Evolutionary conservation across 768 basidiomycete genomes (phyloP).

Genomic region (Suillus hirtellus): DNA sequence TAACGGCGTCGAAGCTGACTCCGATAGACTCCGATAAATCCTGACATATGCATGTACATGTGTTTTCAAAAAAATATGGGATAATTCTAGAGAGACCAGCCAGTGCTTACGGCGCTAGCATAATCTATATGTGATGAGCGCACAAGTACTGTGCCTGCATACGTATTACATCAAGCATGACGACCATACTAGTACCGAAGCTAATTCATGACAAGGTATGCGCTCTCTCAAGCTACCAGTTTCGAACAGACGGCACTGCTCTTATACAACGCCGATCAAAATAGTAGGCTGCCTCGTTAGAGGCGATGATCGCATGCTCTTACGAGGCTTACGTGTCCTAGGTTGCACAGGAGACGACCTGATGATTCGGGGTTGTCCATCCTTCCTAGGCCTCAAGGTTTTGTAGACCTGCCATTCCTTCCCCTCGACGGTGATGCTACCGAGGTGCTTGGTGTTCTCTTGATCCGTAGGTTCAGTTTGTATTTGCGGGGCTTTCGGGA

Average conservation of each 20-base stretch:
- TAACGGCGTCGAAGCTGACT: too few relatives aligned
- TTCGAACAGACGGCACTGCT: background rate
- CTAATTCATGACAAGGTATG: background rate
- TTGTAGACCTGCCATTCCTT: slow-evolving; percentile 9
- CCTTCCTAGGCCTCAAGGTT: slow-evolving; percentile 2
- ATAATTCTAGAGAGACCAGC: background rate
- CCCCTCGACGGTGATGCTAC: slow-evolving; percentile 11
- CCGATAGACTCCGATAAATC: too few relatives aligned
- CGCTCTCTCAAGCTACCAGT: background rate
- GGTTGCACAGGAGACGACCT: background rate
- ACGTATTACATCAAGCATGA: background rate
- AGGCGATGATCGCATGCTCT: background rate
- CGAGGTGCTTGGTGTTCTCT: slow-evolving; percentile 7
- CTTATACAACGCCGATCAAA: background rate
- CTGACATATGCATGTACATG: background rate
- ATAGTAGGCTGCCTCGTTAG: background rate
- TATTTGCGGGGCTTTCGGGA: background rate
- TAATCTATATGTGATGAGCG: background rate
- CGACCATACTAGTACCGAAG: background rate
- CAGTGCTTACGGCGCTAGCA: background rate
- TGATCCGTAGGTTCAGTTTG: background rate
- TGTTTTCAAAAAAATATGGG: too few relatives aligned
- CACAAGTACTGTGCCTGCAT: background rate
- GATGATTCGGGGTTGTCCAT: slow-evolving; percentile 7
- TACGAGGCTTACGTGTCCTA: background rate